Evolutionary conservation across 352 stramenopile species (phyloP).

Genomic region (Phytopythium montanum): DNA sequence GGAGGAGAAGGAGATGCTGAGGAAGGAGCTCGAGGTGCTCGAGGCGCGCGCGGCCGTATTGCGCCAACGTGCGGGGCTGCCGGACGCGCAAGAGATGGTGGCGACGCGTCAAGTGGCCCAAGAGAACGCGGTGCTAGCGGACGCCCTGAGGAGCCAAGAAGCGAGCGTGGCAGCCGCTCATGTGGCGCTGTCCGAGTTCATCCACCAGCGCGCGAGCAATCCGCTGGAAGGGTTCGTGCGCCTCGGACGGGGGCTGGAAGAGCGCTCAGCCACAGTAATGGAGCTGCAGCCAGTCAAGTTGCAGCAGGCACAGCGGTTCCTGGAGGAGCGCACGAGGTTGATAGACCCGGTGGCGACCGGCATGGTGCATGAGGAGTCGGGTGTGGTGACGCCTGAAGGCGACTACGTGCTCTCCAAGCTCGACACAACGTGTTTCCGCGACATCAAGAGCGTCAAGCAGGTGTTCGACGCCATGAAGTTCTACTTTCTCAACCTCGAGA

Average conservation of each 20-base stretch:
- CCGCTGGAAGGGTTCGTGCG: conserved; percentile 25
- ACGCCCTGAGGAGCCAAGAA: conserved; percentile 20
- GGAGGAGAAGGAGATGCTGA: conserved; percentile 28
- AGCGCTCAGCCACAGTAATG: conserved; percentile 22
- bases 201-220: conserved; percentile 17
- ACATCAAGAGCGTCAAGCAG: conserved; percentile 26
- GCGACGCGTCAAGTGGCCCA: conserved; percentile 14
- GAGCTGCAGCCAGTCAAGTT: conserved; percentile 29
- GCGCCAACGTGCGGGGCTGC: conserved; percentile 22
- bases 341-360: conserved; percentile 16
- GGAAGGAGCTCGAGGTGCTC: conserved; percentile 25
- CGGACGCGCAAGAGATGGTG: conserved; percentile 21
- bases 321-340: conserved; percentile 24
- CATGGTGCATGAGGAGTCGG: conserved; percentile 29
- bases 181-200: conserved; percentile 28
- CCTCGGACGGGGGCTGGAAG: conserved; percentile 12
- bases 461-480: conserved; percentile 49
- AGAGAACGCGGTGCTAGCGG: conserved; percentile 18
- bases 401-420: conserved; percentile 32
- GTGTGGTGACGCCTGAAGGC: conserved; percentile 26
- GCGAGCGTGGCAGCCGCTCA: conserved; percentile 16
- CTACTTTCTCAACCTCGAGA: conserved; percentile 58
- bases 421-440: conserved; percentile 42
- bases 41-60: conserved; percentile 24
- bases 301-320: conserved; percentile 20